Evolutionary conservation across 306 rosid genomes (phyloP).

Genomic region (Amphicarpaea edgeworthii): DNA sequence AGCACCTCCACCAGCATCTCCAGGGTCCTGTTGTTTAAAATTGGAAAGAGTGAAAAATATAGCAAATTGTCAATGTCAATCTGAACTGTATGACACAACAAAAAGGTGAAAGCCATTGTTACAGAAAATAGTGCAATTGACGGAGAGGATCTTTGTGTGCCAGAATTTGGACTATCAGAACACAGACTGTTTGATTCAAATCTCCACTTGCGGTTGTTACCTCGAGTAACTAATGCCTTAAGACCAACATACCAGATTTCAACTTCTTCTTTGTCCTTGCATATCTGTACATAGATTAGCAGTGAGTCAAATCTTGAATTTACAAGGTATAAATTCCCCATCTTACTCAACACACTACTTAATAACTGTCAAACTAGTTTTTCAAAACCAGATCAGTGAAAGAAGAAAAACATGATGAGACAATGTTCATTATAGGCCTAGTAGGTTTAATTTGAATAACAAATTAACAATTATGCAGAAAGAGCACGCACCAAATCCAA

Average conservation of each 20-base stretch:
- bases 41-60: conserved; percentile 24
- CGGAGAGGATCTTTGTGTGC: conserved; percentile 67
- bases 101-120: conserved; percentile 38
- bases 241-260: conserved; percentile 98
- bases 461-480: conserved; percentile 24
- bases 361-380: conserved; percentile 43
- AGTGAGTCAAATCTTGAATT: conserved; percentile 43
- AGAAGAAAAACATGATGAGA: conserved; percentile 21
- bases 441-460: conserved; percentile 24
- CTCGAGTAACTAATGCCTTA: conserved; percentile 76
- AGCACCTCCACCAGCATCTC: conserved; percentile 59
- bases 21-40: conserved; percentile 68
- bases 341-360: conserved; percentile 12
- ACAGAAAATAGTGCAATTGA: conserved; percentile 70
- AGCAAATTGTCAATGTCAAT: conserved; percentile 39
- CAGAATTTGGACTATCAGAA: conserved; percentile 67
- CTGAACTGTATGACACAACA: conserved; percentile 41
- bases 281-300: conserved; percentile 72
- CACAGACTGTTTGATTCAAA: conserved; percentile 54
- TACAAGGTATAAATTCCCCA: conserved; percentile 23
- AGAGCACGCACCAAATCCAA: conserved; percentile 89
- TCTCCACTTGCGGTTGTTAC: conserved; percentile 64
- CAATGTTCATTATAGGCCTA: conserved; percentile 32
- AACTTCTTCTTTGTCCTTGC: conserved; percentile 99
- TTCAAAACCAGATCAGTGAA: conserved; percentile 9